Percentiles rank a stretch among this genome's conserved stretches.
These are phyloP conservation scores for Hericium rajendrae DNA, from an alignment of 768 basidiomycete species.

Conservation along the genomic window DNA sequence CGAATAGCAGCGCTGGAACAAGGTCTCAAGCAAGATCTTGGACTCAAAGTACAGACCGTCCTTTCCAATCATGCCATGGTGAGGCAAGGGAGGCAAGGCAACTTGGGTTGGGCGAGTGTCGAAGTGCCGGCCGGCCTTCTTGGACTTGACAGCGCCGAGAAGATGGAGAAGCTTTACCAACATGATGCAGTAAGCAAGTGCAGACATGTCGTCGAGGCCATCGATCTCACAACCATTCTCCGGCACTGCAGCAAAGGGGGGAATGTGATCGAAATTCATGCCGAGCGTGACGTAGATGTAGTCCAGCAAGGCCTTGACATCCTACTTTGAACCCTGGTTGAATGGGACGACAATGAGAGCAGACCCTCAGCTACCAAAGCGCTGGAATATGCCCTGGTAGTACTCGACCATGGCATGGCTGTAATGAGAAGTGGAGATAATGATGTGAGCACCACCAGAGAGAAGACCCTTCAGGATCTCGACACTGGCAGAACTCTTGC, in stretches of 20 bases:
- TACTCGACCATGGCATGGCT: slow-evolving; percentile 93
- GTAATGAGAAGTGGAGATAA: slow-evolving; percentile 98
- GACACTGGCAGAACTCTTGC: slow-evolving; percentile 95
- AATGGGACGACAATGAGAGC: slow-evolving; percentile 96
- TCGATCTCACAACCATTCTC: slow-evolving; percentile 99
- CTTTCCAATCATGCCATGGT: slow-evolving; percentile 96
- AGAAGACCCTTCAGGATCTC: slow-evolving; percentile 96
- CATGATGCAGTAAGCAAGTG: slow-evolving; percentile 98
- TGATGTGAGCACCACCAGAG: slow-evolving; percentile 91
- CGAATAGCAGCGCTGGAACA: slow-evolving; percentile 96
- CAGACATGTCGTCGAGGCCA: slow-evolving; percentile 91
- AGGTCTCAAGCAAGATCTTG: slow-evolving; percentile 94
- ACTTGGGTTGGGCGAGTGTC: slow-evolving; percentile 98
- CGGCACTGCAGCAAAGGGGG: slow-evolving; percentile 96
- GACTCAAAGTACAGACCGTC: slow-evolving; percentile 98
- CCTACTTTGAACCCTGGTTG: slow-evolving; percentile 98
- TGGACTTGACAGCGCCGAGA: slow-evolving; percentile 93
- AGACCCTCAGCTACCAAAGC: slow-evolving; percentile 90
- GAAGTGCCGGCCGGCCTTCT: slow-evolving; percentile 95
- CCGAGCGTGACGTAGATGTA: slow-evolving; percentile 95
- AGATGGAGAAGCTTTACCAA: slow-evolving; percentile 93
- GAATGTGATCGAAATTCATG: slow-evolving; percentile 95
- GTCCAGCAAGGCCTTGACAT: slow-evolving; percentile 95
- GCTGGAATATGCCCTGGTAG: slow-evolving; percentile 97
- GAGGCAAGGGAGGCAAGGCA: slow-evolving; percentile 93